Evolutionary conservation across 805 yeast species (phyloP).

Genomic region (Saturnispora bothae): DNA sequence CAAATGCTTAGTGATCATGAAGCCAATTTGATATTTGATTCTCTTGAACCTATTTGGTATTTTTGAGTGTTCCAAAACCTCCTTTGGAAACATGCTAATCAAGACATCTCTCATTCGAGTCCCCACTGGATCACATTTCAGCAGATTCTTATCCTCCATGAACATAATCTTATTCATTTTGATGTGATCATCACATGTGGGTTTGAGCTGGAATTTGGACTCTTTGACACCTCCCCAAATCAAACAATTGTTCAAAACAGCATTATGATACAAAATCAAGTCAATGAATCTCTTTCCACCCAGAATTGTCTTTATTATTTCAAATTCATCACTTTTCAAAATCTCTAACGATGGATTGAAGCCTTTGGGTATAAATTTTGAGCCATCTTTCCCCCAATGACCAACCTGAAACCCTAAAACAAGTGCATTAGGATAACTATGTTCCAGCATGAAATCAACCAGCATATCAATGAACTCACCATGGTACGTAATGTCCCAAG

Average conservation of each 20-base stretch:
- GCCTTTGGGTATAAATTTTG: slow-evolving; percentile 10
- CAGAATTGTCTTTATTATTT: slow-evolving; percentile 27
- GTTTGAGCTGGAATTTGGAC: background rate
- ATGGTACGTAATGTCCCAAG: slow-evolving; percentile 15
- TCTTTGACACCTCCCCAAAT: slow-evolving; percentile 20
- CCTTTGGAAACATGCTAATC: slow-evolving; percentile 11
- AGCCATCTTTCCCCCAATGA: slow-evolving; percentile 23
- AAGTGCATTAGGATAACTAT: slow-evolving; percentile 29
- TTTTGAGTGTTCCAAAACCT: background rate
- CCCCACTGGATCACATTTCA: slow-evolving; percentile 17
- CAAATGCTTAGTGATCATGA: slow-evolving; percentile 27
- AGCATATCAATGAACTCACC: slow-evolving; percentile 33
- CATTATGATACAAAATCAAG: slow-evolving; percentile 29
- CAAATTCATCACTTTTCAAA: slow-evolving; percentile 38
- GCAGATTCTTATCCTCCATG: slow-evolving; percentile 13
- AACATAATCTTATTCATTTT: slow-evolving; percentile 21
- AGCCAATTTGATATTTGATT: slow-evolving; percentile 15
- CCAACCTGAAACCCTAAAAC: slow-evolving; percentile 30
- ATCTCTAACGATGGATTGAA: slow-evolving; percentile 29
- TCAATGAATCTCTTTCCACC: slow-evolving; percentile 32
- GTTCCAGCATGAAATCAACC: slow-evolving; percentile 24
- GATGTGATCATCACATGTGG: background rate
- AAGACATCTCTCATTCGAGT: slow-evolving; percentile 5
- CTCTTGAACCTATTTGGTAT: slow-evolving; percentile 20
- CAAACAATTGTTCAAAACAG: slow-evolving; percentile 16